Evolutionary conservation across 2,329 filamentous ascomycete genomes (phyloP), one percentile per base, ranked within the genome.

Genomic region (Stagonosporopsis chrysanthemi): DNA sequence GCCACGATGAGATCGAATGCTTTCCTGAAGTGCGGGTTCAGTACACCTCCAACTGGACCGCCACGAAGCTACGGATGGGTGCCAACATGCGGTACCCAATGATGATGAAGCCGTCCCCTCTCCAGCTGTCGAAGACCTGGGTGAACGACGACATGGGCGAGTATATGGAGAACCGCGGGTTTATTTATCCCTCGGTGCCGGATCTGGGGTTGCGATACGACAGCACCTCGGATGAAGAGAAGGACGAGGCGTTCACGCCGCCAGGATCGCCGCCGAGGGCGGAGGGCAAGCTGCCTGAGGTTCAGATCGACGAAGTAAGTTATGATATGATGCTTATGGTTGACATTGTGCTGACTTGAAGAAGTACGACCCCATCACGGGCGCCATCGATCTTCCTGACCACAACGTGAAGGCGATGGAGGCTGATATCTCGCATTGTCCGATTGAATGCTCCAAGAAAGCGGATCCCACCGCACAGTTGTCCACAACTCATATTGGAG

Each of bases 11-110:
- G 12, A 22, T 19, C 2, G 31, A 12, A 11, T 2, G 14, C 2
- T 44, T 14, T 6, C 39, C 33, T 2, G 5, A n/a, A 2, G 19
- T 56, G 4, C 61, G 59, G 19, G 39, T 39, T 3, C 28, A 46
- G 3, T 60, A 67, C 19, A 38, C 26, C n/a, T 3, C 45, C 1
- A 55, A 50, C 15, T 59, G 56, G 56, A 17, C 23, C 3, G n/a
- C n/a, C 0, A 39, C 36, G 6, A 59, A 55, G 23, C n/a, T 43
- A 3, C 7, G 9, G 1, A 42, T 40, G 40, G 29, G 56, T 2
- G 24, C 14, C 1, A 42, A 40, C 15, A 39, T 50, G 42, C 24
- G 29, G n/a, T 0, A n/a, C 1, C 14, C 35, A 1, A 31, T 26
- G 11, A 43, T 56, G 46, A 45, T 55, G 36, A 46, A 17, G 22